Base-by-base conservation (phyloP, 257 asterid species). In the Marsdenia floribunda region DNA sequence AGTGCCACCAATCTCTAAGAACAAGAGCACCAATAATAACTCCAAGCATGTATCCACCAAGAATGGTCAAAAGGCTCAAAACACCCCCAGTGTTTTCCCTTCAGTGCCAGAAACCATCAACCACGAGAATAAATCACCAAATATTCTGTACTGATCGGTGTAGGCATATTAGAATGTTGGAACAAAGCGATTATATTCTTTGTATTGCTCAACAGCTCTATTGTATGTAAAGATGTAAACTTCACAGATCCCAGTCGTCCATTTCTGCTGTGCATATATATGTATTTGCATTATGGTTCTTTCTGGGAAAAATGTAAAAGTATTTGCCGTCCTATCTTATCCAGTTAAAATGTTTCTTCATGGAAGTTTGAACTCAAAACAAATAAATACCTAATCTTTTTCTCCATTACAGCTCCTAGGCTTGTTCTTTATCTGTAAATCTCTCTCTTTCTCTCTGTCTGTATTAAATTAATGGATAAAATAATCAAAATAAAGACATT, bases 61-160 rank as follows among this genome's bases (percentile, higher is more conserved):
- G 82, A 84, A 78, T 49, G 78, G 52, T 29, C 65, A 47, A 9
- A 74, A 75, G 71, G 57, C 86, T 29, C 65, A 42, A 6, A 74
- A 76, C 73, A 64, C 85, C 63, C 68, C 75, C 67, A 68, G 81
- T 68, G 72, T 35, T 33, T 77, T 47, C 18, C 50, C 79, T 71
- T 75, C 87, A 22, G 79, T 58, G 8, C 83, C 77, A 55, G 85
- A 84, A 75, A 80, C 73, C 53, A 77, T 76, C 79, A 60, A 79
- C 40, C 88, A 72, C 33, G 92, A 90, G 80, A 88, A 88, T 68
- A 80, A 81, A 53, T 86, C 90, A 38, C 96, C 91, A 66, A 88
- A 90, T 72, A 85, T 85, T 79, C 89, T 69, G 82, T 85, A 83
- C 60, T 84, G 80, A 29, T 29, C 33, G 33, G 33, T 29, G 12